Evolutionary conservation across 371 early-diverging fungal genomes (phyloP), one percentile per base, ranked within the genome.

Genomic region (Smittium culicis): DNA sequence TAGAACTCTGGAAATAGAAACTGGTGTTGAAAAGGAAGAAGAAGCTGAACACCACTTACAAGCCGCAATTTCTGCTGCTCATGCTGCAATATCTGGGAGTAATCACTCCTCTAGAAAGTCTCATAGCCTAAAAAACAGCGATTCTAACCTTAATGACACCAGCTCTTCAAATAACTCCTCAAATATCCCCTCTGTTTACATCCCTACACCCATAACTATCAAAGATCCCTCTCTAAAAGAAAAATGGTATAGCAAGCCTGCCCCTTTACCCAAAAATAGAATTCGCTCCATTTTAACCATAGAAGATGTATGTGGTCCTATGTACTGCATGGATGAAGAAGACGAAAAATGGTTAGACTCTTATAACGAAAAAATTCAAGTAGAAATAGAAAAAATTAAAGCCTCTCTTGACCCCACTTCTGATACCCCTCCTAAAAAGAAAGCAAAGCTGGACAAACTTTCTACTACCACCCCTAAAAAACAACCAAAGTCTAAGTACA

Each of bases 11-110:
- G 78, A 80, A 62, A 85, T 91, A 67, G 86, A 87, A 34, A 92
- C 92, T 1, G 93, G 93, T 66, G 93, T 93, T 27, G 93, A 93
- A 66, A 92, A 93, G 74, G 93, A 91, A 61, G 93, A 93, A 72
- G 93, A 93, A 69, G 87, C 89, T 75, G 92, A 97, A 82, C 92
- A 94, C 73, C 96, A 96, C 74, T 79, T 97, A 68, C 93, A 93
- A 83, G 93, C 89, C n/a, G 96, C 91, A 65, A 87, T 96, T 67
- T 85, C 88, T 28, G 84, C 88, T 2, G 80, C 84, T 24, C 82
- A 88, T 61, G 86, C 89, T 16, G 88, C 89, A 0, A 83, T 83
- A 31, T 45, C 45, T 20, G 45, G 45, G 5, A 5, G 5, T 20
- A 11, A 5, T 45, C 20, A 5, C 45, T 45, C 45, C 20, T 45